Base-by-base conservation (phyloP, 2,329 filamentous ascomycete species). In the Pseudogymnoascus destructans region DNA sequence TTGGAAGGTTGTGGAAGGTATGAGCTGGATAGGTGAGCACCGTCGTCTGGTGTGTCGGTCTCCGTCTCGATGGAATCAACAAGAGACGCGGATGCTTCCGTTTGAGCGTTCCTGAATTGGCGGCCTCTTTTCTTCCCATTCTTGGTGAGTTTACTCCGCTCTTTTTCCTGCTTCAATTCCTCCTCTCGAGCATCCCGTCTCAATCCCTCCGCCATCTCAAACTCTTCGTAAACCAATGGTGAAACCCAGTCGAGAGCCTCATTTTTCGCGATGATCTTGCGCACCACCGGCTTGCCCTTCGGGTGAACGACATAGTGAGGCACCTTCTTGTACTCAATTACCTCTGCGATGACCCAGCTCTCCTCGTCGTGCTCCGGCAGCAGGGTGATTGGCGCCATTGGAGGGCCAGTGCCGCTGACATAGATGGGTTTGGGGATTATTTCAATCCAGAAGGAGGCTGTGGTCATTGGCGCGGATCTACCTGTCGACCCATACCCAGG, bases 181-280 rank as follows among this genome's bases (percentile, higher is more conserved):
- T 52, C 46, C 25, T 52, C 46, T 19, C 15, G 5, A 2, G n/a
- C 15, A 30, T 52, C 46, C 25, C 46, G 25, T 17, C 15, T 17
- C 3, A 11, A 30, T 6, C 1, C 25, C 25, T 52, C 46, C 1
- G 70, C 66, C 57, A 73, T 75, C 61, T 83, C 80, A 72, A 76
- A 85, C 0, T 80, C 73, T 65, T 85, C 82, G 2, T 82, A 63
- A 8, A 73, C 74, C 9, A 72, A 70, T 1, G 77, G 76, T 0
- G 81, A 82, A 6, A 85, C 80, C 61, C 82, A 84, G 30, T 84
- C 76, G 10, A 78, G 71, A 5, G 82, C 63, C 5, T 73, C 60
- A 69, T 73, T 58, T 71, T 74, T 71, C 64, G 75, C 64, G 63
- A 85, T 72, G 2, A 79, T 69, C 59, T 84, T 81, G 55, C 74